Percentiles rank a stretch among this genome's conserved stretches.
phyloP scores from a whole-genome alignment of 1,139 yeast species.

The Lodderomyces metapsilosis region DNA sequence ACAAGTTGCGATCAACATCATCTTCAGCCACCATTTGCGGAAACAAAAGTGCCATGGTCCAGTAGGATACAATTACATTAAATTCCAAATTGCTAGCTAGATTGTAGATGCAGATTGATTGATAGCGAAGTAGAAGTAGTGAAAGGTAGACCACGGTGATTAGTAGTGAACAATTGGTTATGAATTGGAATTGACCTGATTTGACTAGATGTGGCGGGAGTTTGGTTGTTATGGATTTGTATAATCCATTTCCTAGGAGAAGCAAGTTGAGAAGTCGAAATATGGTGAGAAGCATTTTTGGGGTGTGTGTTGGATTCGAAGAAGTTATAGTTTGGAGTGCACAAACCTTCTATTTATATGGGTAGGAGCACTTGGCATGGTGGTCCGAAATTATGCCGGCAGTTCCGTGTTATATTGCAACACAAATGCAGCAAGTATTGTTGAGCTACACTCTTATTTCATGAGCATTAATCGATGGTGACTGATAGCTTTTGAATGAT shows the following conservation, averaged over 20 bases:
- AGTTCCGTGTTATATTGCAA: too few species aligned
- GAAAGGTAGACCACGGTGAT: constrained; percentile 9
- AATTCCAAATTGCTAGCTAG: constrained; percentile 20
- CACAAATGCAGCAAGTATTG: too few species aligned
- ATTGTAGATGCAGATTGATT: constrained; percentile 10
- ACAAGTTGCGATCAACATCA: constrained; percentile 16
- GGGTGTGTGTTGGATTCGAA: background rate
- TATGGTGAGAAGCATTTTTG: background rate
- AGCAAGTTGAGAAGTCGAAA: constrained; percentile 8
- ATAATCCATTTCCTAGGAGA: constrained; percentile 9
- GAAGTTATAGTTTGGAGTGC: too few species aligned
- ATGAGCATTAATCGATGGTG: too few species aligned
- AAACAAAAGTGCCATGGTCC: constrained; percentile 20
- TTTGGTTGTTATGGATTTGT: constrained; percentile 7
- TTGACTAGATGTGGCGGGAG: constrained; percentile 41
- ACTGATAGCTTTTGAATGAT: too few species aligned
- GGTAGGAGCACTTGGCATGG: too few species aligned
- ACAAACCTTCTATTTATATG: too few species aligned
- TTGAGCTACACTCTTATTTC: too few species aligned
- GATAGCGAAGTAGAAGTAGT: background rate
- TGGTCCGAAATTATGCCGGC: too few species aligned
- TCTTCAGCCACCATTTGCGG: constrained; percentile 21
- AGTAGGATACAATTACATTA: constrained; percentile 22
- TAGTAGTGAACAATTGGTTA: constrained; percentile 50
- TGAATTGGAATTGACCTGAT: constrained; percentile 63